phyloP scores from a whole-genome alignment of 208 protist species.

The Vickermania spadyakhi region DNA sequence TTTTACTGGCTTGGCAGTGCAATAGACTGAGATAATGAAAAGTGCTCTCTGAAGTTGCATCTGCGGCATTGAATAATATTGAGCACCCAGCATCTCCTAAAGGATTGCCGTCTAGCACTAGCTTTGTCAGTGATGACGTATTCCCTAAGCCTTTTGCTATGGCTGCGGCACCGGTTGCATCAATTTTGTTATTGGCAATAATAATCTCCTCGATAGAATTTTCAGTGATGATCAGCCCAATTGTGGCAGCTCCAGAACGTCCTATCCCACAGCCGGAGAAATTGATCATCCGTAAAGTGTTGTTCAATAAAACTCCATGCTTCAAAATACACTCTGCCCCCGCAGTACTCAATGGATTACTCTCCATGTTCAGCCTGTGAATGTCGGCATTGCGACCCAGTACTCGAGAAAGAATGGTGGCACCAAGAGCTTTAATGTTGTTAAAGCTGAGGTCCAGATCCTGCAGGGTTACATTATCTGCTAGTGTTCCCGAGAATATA shows the following conservation, averaged over 20 bases:
- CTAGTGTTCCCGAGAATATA: constrained; percentile 52
- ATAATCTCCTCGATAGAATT: constrained; percentile 85
- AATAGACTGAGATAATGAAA: constrained; percentile 56
- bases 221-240: constrained; percentile 73
- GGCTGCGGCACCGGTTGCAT: constrained; percentile 44
- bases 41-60: constrained; percentile 23
- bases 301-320: constrained; percentile 79
- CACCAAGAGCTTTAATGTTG: constrained; percentile 66
- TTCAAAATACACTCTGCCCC: constrained; percentile 47
- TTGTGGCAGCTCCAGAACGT: constrained; percentile 48
- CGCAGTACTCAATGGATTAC: constrained; percentile 69
- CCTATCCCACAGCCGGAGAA: constrained; percentile 73
- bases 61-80: constrained; percentile 33
- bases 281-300: constrained; percentile 86
- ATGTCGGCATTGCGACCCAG: constrained; percentile 74
- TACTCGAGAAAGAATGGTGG: constrained; percentile 56
- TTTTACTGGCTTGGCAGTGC: constrained; percentile 46
- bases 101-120: constrained; percentile 81
- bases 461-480: constrained; percentile 70
- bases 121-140: constrained; percentile 53
- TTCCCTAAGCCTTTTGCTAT: constrained; percentile 68
- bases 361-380: constrained; percentile 83
- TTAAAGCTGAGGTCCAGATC: constrained; percentile 86
- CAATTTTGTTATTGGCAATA: constrained; percentile 86
- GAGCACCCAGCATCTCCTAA: constrained; percentile 63